phyloP scores from a whole-genome alignment of 768 basidiomycete species.

The Phallus indusiatus region DNA sequence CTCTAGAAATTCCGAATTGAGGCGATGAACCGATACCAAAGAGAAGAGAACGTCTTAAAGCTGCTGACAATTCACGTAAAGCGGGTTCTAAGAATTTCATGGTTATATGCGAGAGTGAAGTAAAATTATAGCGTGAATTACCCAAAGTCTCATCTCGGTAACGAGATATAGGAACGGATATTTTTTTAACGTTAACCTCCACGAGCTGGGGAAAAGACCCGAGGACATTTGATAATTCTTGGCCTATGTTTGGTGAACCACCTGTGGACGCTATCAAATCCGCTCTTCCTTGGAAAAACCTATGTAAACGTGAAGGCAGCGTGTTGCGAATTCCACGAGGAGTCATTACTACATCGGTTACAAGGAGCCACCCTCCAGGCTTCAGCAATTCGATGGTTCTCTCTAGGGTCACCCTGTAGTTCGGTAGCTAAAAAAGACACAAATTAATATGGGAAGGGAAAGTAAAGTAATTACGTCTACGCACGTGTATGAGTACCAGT shows the following conservation, averaged over 20 bases:
- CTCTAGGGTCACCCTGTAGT: slow-evolving; percentile 11
- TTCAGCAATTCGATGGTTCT: slow-evolving; percentile 15
- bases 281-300: neutral
- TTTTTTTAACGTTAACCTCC: neutral
- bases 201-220: neutral
- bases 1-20: neutral
- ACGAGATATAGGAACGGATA: neutral
- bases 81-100: neutral
- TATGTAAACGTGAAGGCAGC: neutral
- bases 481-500: slow-evolving; percentile 17
- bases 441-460: neutral
- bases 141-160: neutral
- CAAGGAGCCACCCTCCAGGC: slow-evolving; percentile 19
- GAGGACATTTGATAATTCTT: neutral
- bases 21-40: neutral
- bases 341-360: slow-evolving; percentile 14
- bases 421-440: slow-evolving; percentile 12
- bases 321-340: neutral
- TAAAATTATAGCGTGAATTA: neutral
- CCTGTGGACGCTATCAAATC: neutral
- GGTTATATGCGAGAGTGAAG: neutral
- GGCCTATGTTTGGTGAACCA: neutral
- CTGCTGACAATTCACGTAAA: neutral
- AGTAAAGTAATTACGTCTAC: neutral
- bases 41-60: neutral